Evolutionary conservation across 2,329 filamentous ascomycete genomes (phyloP), one percentile per base, ranked within the genome.

Genomic region (Ophiosphaerella herpotricha): DNA sequence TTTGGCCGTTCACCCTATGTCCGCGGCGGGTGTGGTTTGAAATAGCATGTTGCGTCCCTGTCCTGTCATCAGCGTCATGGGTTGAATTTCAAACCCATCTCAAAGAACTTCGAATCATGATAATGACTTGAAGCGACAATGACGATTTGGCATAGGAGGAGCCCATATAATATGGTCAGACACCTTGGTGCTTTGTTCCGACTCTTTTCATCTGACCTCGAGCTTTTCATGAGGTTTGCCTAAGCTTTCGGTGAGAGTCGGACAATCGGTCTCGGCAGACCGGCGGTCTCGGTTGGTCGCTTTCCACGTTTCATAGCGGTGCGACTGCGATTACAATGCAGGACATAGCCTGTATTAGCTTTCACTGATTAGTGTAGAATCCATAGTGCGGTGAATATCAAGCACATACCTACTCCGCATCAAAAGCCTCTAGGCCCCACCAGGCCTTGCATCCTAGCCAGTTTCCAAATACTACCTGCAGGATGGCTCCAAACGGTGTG

Each of bases 11-110:
- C 42, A 38, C 50, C 40, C 35, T 39, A 24, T 33, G 35, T 51
- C 50, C 40, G 52, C 50, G 52, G 54, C 42, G 38, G 41, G 43
- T 41, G 54, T 56, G 43, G 55, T 54, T 54, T 48, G 26, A 49
- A 46, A 52, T 56, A 48, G 35, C 43, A 33, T 40, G 46, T 50
- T 55, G 46, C 23, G 38, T 40, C 34, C 34, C 8, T 33, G 44
- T 54, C 55, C 57, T 56, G 58, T 59, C 58, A 59, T 57, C 58
- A 48, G 39, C 58, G 48, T 51, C 50, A 51, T 52, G 9, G 34
- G 36, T 46, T 48, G 32, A 46, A 35, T 31, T 16, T 18, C 43
- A 18, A 32, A 21, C 24, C 18, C 33, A 26, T 16, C n/a, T 37
- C 42, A 39, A 32, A 23, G 33, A 32, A 31, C 31, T 14, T 14